These are phyloP conservation scores for Pseudohalonectria lignicola DNA, from an alignment of 2,329 filamentous ascomycete genomes.

Conservation along the genomic window DNA sequence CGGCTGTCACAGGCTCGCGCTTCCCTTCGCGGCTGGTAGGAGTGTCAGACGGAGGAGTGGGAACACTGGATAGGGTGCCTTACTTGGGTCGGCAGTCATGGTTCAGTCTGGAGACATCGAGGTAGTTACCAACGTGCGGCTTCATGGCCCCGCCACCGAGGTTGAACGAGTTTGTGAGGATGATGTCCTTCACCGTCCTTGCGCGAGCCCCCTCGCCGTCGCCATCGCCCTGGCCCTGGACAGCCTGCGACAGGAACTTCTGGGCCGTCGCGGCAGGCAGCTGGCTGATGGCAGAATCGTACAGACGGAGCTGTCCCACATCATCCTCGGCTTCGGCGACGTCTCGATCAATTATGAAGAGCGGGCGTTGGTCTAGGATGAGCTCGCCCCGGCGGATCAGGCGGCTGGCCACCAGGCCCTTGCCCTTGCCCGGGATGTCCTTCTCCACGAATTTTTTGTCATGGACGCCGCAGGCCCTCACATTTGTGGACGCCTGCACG, in stretches of 20 bases:
- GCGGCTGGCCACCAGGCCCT: conserved; percentile 12
- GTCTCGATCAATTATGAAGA: conserved; percentile 6
- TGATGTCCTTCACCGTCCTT: conserved; percentile 14
- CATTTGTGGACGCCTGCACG: too few relatives aligned
- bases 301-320: conserved; percentile 10
- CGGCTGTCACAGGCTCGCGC: too few relatives aligned
- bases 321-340: background rate
- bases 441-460: background rate
- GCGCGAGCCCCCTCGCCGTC: conserved; percentile 10
- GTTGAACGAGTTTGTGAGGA: conserved; percentile 24
- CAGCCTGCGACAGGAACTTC: conserved; percentile 18
- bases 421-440: conserved; percentile 11
- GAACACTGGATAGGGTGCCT: conserved; percentile 5
- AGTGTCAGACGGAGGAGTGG: too few relatives aligned
- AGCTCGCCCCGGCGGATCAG: conserved; percentile 8
- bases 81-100: conserved; percentile 30
- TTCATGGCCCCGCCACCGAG: conserved; percentile 12
- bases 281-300: conserved; percentile 15
- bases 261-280: conserved; percentile 13
- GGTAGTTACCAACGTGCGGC: conserved; percentile 21
- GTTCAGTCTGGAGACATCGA: conserved; percentile 23
- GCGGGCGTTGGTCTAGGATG: conserved; percentile 12
- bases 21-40: too few relatives aligned
- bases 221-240: background rate
- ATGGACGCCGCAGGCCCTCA: background rate